Percentiles rank a stretch among this genome's conserved stretches.
These are phyloP conservation scores for Pisolithus thermaeus DNA, from an alignment of 1,284 basidiomycete genomes.

Conservation along the genomic window DNA sequence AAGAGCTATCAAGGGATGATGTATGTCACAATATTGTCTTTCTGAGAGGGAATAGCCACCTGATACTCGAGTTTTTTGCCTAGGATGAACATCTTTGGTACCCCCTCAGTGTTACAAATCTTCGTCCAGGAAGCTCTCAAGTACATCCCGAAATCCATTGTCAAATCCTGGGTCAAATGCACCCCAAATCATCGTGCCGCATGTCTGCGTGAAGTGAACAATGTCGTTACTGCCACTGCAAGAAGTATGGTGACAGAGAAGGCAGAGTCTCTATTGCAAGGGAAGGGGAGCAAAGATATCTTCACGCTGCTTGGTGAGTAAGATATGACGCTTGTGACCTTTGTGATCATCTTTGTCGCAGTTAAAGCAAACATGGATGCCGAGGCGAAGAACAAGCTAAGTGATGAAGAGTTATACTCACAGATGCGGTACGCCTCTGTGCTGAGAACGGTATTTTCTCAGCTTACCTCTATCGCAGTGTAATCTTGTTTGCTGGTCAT, in stretches of 20 bases:
- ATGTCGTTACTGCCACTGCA: conserved; percentile 25
- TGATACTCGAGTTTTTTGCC: neutral
- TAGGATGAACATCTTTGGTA: no score
- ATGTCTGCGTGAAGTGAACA: conserved; percentile 28
- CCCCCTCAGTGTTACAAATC: no score
- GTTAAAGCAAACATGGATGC: conserved; percentile 50
- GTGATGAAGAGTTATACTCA: conserved; percentile 45
- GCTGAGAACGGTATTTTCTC: conserved; percentile 1
- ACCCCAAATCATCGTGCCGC: conserved; percentile 32
- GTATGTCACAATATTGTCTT: conserved; percentile 23
- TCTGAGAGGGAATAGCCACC: conserved; percentile 2
- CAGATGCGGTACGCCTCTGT: conserved; percentile 43
- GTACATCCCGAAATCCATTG: conserved; percentile 23
- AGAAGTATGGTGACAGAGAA: conserved; percentile 37
- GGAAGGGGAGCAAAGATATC: conserved; percentile 30
- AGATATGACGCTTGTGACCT: neutral
- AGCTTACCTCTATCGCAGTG: conserved; percentile 17
- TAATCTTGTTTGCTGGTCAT: conserved; percentile 37
- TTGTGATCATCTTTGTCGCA: conserved; percentile 15
- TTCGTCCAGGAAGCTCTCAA: neutral
- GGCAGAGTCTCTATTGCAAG: conserved; percentile 26
- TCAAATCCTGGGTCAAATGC: conserved; percentile 33
- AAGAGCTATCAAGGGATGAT: conserved; percentile 28
- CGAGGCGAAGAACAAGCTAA: conserved; percentile 37
- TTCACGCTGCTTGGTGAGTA: conserved; percentile 38